Conservation (phyloP, 768 basidiomycete genomes). For the Punctularia strigosozonata region DNA sequence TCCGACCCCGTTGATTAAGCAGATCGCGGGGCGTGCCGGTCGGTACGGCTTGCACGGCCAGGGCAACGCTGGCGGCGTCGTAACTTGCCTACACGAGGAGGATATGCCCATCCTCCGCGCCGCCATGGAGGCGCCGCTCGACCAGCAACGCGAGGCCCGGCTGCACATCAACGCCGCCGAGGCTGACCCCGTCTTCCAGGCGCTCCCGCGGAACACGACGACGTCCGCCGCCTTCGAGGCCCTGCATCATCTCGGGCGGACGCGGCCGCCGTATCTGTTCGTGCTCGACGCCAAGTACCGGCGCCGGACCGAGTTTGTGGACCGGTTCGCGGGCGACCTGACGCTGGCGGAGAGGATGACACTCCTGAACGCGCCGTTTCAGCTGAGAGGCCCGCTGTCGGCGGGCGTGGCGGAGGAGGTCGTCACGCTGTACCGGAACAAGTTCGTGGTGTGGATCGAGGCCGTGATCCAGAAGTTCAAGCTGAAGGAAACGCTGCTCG, state of each 20-base stretch:
- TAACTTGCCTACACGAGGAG: slow-evolving; percentile 52
- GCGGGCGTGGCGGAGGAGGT: slow-evolving; percentile 25
- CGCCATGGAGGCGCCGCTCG: slow-evolving; percentile 41
- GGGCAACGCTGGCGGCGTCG: slow-evolving; percentile 43
- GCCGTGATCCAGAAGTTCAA: slow-evolving; percentile 22
- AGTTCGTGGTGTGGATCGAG: slow-evolving; percentile 31
- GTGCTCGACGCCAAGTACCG: slow-evolving; percentile 13
- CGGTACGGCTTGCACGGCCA: slow-evolving; percentile 61
- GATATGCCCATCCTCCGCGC: slow-evolving; percentile 52
- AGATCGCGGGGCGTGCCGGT: slow-evolving; percentile 91
- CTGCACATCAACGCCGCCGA: slow-evolving; percentile 20
- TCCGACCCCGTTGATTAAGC: slow-evolving; percentile 73
- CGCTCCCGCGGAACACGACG: slow-evolving; percentile 31
- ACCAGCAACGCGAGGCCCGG: slow-evolving; percentile 40
- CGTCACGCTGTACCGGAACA: slow-evolving; percentile 27
- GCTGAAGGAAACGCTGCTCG: slow-evolving; percentile 29
- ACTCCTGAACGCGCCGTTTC: slow-evolving; percentile 40
- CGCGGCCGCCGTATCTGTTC: slow-evolving; percentile 33
- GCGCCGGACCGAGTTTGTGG: slow-evolving; percentile 31
- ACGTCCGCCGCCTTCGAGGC: slow-evolving; percentile 36
- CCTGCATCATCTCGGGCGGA: slow-evolving; percentile 31
- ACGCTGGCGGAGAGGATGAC: slow-evolving; percentile 31
- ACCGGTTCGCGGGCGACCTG: slow-evolving; percentile 23
- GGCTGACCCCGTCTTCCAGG: slow-evolving; percentile 18
- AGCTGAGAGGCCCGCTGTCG: slow-evolving; percentile 32